Base-by-base conservation (phyloP, 2,329 filamentous ascomycete genomes). In the Epichloe brachyelytri region DNA sequence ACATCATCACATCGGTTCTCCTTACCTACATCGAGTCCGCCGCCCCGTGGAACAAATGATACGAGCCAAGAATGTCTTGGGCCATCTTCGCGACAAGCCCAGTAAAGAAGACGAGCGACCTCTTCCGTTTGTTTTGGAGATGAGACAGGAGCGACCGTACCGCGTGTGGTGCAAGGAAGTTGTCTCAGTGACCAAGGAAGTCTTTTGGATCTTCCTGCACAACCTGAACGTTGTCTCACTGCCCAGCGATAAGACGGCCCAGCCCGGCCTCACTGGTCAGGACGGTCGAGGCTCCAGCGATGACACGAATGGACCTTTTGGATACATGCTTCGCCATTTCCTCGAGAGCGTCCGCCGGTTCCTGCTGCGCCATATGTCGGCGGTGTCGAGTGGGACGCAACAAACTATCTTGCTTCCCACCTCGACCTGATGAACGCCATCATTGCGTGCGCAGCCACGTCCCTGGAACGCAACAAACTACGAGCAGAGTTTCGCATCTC, bases 151-250 rank as follows among this genome's bases (percentile, higher is more conserved):
- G 47, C 80, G 91, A 0, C 91, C 91, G 0, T 98, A 96, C 66
- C 85, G 88, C 36, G 79, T 95, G 3, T 98, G 91, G 91, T 88
- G 85, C 69, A 93, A 90, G 66, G 93, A 98, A 68, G 82, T 91
- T 17, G 83, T 84, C 53, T 90, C 86, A 60, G 91, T 97, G 46
- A 95, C 90, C 41, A 96, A 96, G 67, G 91, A 98, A 66, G 91
- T 97, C 30, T 98, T 98, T 65, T 98, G 91, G 91, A 97, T 97
- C 64, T 98, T 97, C 71, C 76, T 97, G 50, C 91, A 97, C 68
- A 86, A 95, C 59, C 75, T 95, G 52, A 97, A 97, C 60, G 83
- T 96, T 44, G 78, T 97, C 38, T 77, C 88, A 20, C 67, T 86
- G 36, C 79, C 83, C 2, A 61, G 69, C 36, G 71, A 73, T 43